Evolutionary conservation across 73 alveolate genomes (phyloP).

Genomic region (Paramecium biaurelia): DNA sequence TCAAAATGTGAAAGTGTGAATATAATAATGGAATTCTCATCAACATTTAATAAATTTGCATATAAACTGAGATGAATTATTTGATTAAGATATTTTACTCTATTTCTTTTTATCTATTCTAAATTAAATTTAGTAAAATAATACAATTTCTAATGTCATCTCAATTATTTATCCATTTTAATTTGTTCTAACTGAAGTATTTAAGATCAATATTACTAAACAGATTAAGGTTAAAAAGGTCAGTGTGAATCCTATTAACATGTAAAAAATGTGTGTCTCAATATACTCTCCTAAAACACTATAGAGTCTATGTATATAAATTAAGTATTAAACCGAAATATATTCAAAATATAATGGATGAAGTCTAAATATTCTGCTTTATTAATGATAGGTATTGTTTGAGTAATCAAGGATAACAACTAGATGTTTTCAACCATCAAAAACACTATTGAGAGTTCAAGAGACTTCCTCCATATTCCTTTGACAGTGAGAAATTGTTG

Average conservation of each 20-base stretch:
- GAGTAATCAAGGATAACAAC: not conserved
- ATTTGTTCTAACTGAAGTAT: not conserved
- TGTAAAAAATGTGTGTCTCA: not conserved
- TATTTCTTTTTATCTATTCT: not conserved
- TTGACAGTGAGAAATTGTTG: not conserved
- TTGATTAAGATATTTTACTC: not conserved
- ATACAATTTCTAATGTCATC: not conserved
- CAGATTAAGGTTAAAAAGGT: not conserved
- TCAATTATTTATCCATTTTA: not conserved
- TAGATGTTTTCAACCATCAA: not conserved
- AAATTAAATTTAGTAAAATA: not conserved
- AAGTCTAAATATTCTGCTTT: not conserved
- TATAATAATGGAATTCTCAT: not conserved
- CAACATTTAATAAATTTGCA: not conserved
- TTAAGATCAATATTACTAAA: not conserved
- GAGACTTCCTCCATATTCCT: slow-evolving; percentile 6
- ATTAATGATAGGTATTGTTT: not conserved
- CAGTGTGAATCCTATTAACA: not conserved
- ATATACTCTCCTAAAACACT: not conserved
- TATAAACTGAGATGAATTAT: not conserved
- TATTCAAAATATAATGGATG: not conserved
- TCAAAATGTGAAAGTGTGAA: not conserved
- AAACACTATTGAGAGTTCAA: not conserved
- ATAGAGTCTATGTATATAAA: not conserved
- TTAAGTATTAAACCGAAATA: not conserved